These are phyloP conservation scores for Ascochyta viciae-villosae DNA, from an alignment of 2,329 filamentous ascomycete species.

Conservation along the genomic window DNA sequence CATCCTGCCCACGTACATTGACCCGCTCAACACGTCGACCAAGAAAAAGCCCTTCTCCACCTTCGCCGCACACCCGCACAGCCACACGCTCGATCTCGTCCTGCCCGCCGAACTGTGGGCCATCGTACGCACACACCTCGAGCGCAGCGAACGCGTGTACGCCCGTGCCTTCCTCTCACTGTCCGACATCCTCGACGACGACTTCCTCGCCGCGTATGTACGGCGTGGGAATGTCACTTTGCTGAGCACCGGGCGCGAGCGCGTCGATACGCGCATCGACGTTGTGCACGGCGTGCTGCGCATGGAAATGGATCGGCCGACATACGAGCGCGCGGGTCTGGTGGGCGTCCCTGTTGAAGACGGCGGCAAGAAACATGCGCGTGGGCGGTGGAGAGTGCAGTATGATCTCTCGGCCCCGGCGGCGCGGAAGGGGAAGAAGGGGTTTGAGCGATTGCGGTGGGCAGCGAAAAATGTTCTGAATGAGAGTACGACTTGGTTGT, in stretches of 20 bases:
- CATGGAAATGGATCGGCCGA: conserved; percentile 80
- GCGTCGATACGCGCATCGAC: conserved; percentile 74
- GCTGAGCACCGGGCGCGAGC: conserved; percentile 78
- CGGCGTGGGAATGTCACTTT: conserved; percentile 82
- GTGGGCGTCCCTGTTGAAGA: conserved; percentile 71
- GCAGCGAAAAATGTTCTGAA: conserved; percentile 80
- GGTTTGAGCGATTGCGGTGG: conserved; percentile 78
- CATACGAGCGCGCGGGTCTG: conserved; percentile 83
- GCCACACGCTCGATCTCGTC: conserved; percentile 76
- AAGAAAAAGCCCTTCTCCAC: conserved; percentile 80
- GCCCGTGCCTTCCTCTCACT: conserved; percentile 76
- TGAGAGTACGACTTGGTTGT: conserved; percentile 75
- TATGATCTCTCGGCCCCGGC: conserved; percentile 74
- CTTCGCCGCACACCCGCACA: conserved; percentile 69
- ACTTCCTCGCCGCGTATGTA: conserved; percentile 85
- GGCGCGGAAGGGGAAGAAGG: conserved; percentile 84
- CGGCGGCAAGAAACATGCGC: conserved; percentile 67
- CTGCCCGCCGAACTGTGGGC: conserved; percentile 70
- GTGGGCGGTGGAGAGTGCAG: conserved; percentile 80
- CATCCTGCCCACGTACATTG: conserved; percentile 69
- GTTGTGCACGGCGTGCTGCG: conserved; percentile 73
- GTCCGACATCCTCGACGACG: conserved; percentile 71
- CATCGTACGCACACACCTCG: conserved; percentile 61
- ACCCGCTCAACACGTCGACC: conserved; percentile 61
- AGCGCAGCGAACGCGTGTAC: conserved; percentile 58